Conservation (phyloP, 1,284 basidiomycete genomes). For the Cutaneotrichosporon spelunceum region DNA sequence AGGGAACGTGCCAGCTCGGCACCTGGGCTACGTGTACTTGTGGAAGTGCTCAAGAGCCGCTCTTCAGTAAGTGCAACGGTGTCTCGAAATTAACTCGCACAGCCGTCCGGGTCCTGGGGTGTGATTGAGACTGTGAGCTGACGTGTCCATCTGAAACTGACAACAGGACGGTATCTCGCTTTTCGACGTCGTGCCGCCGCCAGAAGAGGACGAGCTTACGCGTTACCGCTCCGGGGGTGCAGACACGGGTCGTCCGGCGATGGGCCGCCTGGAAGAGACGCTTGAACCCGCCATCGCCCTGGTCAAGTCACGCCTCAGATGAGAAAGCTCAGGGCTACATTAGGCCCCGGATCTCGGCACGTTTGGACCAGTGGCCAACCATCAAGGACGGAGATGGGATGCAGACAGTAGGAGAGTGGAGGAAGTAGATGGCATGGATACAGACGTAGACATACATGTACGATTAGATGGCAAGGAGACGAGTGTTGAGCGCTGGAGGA, state of each 20-base stretch:
- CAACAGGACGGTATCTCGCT: conserved; percentile 40
- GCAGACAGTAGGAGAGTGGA: too few relatives aligned
- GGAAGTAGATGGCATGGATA: too few relatives aligned
- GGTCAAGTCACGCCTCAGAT: conserved; percentile 4
- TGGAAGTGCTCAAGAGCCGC: conserved; percentile 47
- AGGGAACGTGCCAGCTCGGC: conserved; percentile 31
- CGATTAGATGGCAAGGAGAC: not conserved
- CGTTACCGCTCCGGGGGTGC: conserved; percentile 33
- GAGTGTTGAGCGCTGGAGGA: too few relatives aligned
- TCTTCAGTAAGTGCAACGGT: conserved; percentile 34
- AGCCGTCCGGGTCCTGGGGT: conserved; percentile 43
- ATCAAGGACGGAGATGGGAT: too few relatives aligned
- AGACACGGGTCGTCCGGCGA: conserved; percentile 32
- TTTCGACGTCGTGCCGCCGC: conserved; percentile 36
- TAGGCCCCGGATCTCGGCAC: not conserved
- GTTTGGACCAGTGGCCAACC: not conserved
- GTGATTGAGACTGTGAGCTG: conserved; percentile 48
- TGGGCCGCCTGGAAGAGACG: conserved; percentile 35
- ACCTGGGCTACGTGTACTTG: conserved; percentile 39
- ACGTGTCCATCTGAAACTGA: conserved; percentile 8
- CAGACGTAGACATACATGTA: too few relatives aligned
- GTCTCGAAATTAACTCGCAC: not conserved
- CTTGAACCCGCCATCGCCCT: conserved; percentile 28
- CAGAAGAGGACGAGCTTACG: conserved; percentile 34
- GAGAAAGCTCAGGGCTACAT: not conserved